Evolutionary conservation across 2,329 filamentous ascomycete species (phyloP), one percentile per base, ranked within the genome.

Genomic region (Fusarium palustre): DNA sequence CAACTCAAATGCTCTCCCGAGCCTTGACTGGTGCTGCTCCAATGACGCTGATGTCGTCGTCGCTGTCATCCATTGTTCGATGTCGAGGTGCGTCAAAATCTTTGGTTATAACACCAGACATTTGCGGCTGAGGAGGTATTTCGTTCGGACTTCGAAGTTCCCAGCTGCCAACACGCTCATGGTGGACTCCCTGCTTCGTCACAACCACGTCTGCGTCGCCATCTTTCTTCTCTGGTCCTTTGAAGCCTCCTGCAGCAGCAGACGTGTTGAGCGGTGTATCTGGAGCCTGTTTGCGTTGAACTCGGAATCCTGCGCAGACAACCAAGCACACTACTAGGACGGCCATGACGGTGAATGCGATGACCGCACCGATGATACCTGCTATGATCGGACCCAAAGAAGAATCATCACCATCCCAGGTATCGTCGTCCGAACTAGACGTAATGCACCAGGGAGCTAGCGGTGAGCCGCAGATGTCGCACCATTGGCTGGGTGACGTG

Each of bases 151-250:
- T 64, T 18, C 74, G 75, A 53, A 86, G 74, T 68, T 86, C 84
- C 84, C 84, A 86, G 71, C 84, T 85, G 2, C 83, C 84, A 16
- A 82, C 73, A 9, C 84, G 80, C 67, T 83, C 83, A 34, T 85
- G 82, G 5, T 77, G 76, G 7, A 69, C 75, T 1, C 84, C 84
- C 9, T 74, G 74, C 43, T 76, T 78, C 2, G 79, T 77, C 5
- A 83, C 76, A 1, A 77, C 72, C 5, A 86, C 75, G 58, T 86
- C 84, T 0, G 76, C 72, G 55, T 86, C 84, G 5, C 76, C 78
- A 1, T 76, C 75, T 75, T 79, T 82, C 75, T 83, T 85, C 74
- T 84, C 81, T 1, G 76, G 72, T 13, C 83, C 81, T 59, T 80
- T 83, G 76, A 85, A 84, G 3, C 83, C 81, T 24, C 80, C 78